Conservation (phyloP, 2,329 filamentous ascomycete genomes). For the Fusarium sp. region DNA sequence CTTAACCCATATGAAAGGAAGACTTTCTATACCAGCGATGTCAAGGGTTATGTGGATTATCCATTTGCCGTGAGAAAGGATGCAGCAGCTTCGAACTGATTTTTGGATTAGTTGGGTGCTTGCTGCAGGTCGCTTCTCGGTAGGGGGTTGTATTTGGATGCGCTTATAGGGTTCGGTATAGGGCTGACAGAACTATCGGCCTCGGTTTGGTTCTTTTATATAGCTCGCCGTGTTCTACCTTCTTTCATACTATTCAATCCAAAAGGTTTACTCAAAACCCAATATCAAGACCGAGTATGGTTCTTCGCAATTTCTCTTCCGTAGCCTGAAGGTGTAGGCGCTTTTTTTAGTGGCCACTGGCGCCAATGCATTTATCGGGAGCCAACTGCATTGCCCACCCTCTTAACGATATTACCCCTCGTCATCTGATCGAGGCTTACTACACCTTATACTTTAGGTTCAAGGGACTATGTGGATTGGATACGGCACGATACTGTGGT, state of each 20-base stretch:
- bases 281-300: fast-evolving
- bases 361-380: fast-evolving
- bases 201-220: fast-evolving
- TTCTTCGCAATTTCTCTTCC: fast-evolving
- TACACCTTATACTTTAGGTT: too few species aligned
- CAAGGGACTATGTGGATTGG: too few species aligned
- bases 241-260: too few species aligned
- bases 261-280: fast-evolving
- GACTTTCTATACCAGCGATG: constrained; percentile 43
- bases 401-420: too few species aligned
- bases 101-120: fast-evolving
- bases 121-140: fast-evolving
- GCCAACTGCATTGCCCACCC: neutral
- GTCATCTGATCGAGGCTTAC: too few species aligned
- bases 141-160: fast-evolving
- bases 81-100: fast-evolving
- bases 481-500: too few species aligned
- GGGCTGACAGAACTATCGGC: too few species aligned
- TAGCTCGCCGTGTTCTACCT: fast-evolving
- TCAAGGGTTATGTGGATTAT: constrained; percentile 47
- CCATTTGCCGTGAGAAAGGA: constrained; percentile 9
- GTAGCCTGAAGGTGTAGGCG: fast-evolving
- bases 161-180: too few species aligned
- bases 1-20: constrained; percentile 44
- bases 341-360: neutral